phyloP scores from a whole-genome alignment of 1,284 basidiomycete species.

The Gomphus sp. region DNA sequence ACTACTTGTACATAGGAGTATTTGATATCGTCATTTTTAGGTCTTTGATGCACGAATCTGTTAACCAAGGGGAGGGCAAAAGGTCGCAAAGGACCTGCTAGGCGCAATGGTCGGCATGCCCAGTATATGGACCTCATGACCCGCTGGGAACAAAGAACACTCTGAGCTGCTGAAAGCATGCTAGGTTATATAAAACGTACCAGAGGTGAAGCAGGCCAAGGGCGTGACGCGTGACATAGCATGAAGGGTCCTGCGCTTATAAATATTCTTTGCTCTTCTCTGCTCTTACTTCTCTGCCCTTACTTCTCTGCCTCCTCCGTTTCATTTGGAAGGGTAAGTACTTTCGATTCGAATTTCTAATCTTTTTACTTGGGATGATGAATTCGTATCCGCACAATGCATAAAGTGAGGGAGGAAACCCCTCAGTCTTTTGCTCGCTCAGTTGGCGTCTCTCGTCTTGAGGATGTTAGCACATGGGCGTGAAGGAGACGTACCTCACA shows the following conservation, averaged over 20 bases:
- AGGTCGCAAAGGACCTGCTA: neutral
- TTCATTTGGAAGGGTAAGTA: neutral
- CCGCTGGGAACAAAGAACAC: neutral
- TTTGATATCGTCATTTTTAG: constrained; percentile 15
- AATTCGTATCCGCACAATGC: constrained; percentile 1
- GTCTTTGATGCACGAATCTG: neutral
- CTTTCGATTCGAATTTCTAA: neutral
- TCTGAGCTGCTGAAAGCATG: neutral
- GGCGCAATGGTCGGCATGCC: constrained; percentile 12
- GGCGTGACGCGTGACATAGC: constrained; percentile 1
- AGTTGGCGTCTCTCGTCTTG: constrained; percentile 24
- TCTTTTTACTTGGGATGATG: constrained; percentile 5
- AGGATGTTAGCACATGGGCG: constrained; percentile 19
- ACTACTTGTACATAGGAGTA: constrained; percentile 13
- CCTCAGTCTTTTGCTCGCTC: constrained; percentile 22
- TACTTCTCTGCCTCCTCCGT: neutral
- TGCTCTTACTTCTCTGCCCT: neutral
- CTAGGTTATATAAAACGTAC: constrained; percentile 1
- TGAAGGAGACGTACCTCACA: constrained; percentile 18
- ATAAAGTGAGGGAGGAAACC: constrained; percentile 15
- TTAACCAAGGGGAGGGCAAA: neutral
- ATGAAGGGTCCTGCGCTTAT: neutral
- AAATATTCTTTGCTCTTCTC: constrained; percentile 2
- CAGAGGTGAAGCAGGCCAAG: too few relatives aligned
- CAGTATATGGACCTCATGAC: constrained; percentile 3